Evolutionary conservation across 2,329 filamentous ascomycete genomes (phyloP), one percentile per base, ranked within the genome.

Genomic region (Epicoccum sorghinum): DNA sequence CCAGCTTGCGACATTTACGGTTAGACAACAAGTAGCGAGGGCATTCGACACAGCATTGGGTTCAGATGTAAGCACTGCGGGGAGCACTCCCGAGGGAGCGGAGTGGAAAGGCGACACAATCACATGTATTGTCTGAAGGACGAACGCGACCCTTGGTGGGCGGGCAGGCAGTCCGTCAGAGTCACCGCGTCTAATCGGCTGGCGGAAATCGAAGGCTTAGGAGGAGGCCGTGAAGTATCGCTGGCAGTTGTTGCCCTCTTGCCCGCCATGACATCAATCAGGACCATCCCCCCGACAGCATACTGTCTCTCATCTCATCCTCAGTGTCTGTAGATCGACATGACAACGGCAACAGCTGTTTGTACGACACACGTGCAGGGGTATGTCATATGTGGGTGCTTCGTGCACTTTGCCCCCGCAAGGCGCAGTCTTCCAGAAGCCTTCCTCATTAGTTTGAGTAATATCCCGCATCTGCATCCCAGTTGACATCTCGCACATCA

Each of bases 381-480:
- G 43, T 39, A 50, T 45, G 40, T 53, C 51, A 48, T 32, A 45
- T 43, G 46, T 32, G 46, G 41, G 30, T 35, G 14, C 22, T 42
- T 18, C 18, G 43, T 29, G 40, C 32, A 24, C 46, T 35, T 47
- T 32, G 46, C 52, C 51, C 18, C 48, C 46, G 54, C 42, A 48
- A 33, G 47, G 45, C 47, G 43, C 51, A 52, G 44, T 54, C 55
- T 61, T 61, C 58, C 48, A 54, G 58, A 61, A 61, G 56, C 55
- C 58, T 61, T 51, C 58, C 58, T 33, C 18, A 47, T 52, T 24
- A 47, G 38, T 22, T 32, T 32, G n/a, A 13, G 35, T 24, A 39
- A 39, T 52, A 55, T 57, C 40, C 45, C 52, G 47, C 52, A 52
- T 18, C 25, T n/a, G 25, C 40, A 39, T 32, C 6, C 33, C 10